phyloP scores from a whole-genome alignment of 305 asterid genomes.

The Fraxinus sp. region DNA sequence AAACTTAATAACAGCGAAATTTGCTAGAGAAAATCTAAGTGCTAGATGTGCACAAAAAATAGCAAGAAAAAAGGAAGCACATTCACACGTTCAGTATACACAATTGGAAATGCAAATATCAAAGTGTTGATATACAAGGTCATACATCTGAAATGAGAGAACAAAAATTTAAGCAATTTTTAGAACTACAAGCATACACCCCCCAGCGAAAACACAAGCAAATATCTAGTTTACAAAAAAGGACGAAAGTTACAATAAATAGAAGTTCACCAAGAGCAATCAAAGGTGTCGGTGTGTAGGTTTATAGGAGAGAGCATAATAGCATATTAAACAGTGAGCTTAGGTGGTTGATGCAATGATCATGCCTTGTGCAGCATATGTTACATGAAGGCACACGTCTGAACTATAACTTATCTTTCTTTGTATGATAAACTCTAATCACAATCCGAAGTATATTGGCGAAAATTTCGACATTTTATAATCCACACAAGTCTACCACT shows the following conservation, averaged over 20 bases:
- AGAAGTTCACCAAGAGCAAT: neutral
- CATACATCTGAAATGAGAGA: neutral
- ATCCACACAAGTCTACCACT: neutral
- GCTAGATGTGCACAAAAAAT: neutral
- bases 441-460: neutral
- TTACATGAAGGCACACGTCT: neutral
- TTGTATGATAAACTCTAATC: neutral
- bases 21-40: neutral
- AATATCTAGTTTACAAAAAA: neutral
- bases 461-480: neutral
- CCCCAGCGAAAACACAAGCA: neutral
- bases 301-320: neutral
- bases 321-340: neutral
- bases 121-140: neutral
- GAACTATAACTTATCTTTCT: neutral
- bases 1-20: neutral
- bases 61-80: constrained; percentile 4
- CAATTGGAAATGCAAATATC: neutral
- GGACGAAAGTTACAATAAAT: neutral
- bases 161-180: neutral
- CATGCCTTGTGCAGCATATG: neutral
- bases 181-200: neutral
- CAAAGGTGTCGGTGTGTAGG: neutral
- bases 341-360: neutral
- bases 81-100: neutral